These are phyloP conservation scores for Iris macrosiphon DNA, from an alignment of 106 monocot genomes.

Conservation along the genomic window DNA sequence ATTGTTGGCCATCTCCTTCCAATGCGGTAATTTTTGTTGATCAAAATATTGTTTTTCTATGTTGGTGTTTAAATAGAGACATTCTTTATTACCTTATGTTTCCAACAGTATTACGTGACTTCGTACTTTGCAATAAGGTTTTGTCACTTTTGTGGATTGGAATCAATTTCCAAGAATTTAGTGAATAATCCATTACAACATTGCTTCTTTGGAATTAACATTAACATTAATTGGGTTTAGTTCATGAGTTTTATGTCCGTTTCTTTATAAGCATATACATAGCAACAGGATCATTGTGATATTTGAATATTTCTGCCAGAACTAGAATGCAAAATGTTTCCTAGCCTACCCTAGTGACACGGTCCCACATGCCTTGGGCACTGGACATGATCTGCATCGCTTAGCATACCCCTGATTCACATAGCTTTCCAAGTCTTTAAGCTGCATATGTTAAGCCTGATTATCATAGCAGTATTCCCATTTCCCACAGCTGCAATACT, in stretches of 20 bases:
- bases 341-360: not conserved
- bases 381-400: not conserved
- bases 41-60: not conserved
- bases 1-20: slow-evolving; percentile 99
- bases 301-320: not conserved
- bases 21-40: slow-evolving; percentile 50
- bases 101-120: no score
- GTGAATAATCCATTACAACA: no score
- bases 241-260: not conserved
- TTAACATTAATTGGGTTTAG: not conserved
- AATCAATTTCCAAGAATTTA: no score
- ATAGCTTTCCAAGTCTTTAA: not conserved
- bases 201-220: not conserved
- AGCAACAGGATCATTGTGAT: no score
- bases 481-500: no score
- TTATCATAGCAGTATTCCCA: no score
- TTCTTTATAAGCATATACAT: no score
- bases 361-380: not conserved
- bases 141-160: no score
- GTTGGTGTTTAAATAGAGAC: no score
- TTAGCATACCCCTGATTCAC: not conserved
- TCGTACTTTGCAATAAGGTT: no score
- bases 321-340: not conserved
- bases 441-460: not conserved
- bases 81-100: no score